Percentiles rank a stretch among this genome's conserved stretches.
Evolutionary conservation across 768 basidiomycete genomes (phyloP).

Genomic region (Arthromyces matolae): DNA sequence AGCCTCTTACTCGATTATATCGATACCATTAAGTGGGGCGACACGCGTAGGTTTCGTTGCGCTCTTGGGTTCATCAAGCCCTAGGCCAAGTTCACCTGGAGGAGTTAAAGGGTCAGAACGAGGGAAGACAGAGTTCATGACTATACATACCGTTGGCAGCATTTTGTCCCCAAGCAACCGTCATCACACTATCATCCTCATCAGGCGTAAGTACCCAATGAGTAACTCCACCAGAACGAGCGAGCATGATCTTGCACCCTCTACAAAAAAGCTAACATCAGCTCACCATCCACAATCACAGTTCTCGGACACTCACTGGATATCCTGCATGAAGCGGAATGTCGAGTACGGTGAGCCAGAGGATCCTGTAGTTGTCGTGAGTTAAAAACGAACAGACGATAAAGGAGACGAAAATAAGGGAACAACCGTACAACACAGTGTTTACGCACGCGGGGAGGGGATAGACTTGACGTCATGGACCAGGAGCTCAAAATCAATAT

Average conservation of each 20-base stretch:
- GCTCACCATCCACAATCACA: background rate
- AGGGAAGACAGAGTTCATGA: background rate
- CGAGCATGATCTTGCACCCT: conserved; percentile 73
- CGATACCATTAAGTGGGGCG: conserved; percentile 66
- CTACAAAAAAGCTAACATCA: conserved; percentile 31
- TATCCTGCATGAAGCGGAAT: conserved; percentile 84
- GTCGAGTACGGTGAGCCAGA: conserved; percentile 84
- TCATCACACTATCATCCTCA: conserved; percentile 73
- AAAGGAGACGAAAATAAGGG: background rate
- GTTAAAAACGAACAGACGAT: background rate
- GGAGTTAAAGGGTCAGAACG: background rate
- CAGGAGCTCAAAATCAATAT: too few relatives aligned
- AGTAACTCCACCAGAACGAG: conserved; percentile 81
- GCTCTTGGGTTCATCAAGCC: conserved; percentile 78
- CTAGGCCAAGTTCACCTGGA: conserved; percentile 76
- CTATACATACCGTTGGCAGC: conserved; percentile 65
- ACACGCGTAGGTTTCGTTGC: conserved; percentile 79
- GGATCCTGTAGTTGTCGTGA: conserved; percentile 54
- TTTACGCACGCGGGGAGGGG: too few relatives aligned
- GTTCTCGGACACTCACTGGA: conserved; percentile 52
- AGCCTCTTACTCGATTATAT: conserved; percentile 75
- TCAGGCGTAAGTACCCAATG: conserved; percentile 80
- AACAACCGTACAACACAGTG: background rate
- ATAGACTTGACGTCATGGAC: too few relatives aligned
- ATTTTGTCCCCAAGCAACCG: conserved; percentile 82